Base-by-base conservation (phyloP, 2,329 filamentous ascomycete genomes). In the Claviceps lovelessii region DNA sequence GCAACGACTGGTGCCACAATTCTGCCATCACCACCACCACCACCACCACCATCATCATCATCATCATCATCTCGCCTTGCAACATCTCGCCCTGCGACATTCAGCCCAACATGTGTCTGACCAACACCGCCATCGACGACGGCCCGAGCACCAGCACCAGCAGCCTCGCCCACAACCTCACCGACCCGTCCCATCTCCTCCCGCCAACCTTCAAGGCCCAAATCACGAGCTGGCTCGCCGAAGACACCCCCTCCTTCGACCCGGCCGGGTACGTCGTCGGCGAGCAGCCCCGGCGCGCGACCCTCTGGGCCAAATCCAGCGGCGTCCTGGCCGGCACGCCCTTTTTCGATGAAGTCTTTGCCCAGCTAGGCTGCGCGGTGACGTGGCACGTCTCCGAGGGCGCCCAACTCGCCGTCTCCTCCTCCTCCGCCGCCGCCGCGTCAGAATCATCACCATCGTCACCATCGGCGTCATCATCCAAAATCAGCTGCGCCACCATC, bases 191-290 rank as follows among this genome's bases (percentile, higher is more conserved):
- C 0, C 31, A 95, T 68, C 81, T 97, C 60, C 83, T 97, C 47
- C 90, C 91, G 0, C 80, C 84, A 28, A 86, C 84, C 59, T 96
- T 89, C 82, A 95, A 91, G 68, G 78, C 83, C 51, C 80, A 84
- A 60, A 81, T 96, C 59, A 80, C 84, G 29, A 73, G 80, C 64
- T 98, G 93, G 93, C 85, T 96, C 15, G 87, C 90, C 64, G 93
- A 98, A 72, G 93, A 98, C 73, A 94, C 90, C 3, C 93, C 93
- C 5, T 93, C 88, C 53, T 91, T 95, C 72, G 93, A 98, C 76
- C 96, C 95, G 68, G 93, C 88, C 64, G 93, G 93, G 57, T 98
- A 95, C 70, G 93, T 98, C 7, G 93, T 98, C 29, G 93, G 93
- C 59, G 81, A 86, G 44, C 73, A 72, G 33, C 70, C 73, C 9